These are phyloP conservation scores for Fusarium decemcellulare DNA, from an alignment of 2,329 filamentous ascomycete genomes.

Conservation along the genomic window DNA sequence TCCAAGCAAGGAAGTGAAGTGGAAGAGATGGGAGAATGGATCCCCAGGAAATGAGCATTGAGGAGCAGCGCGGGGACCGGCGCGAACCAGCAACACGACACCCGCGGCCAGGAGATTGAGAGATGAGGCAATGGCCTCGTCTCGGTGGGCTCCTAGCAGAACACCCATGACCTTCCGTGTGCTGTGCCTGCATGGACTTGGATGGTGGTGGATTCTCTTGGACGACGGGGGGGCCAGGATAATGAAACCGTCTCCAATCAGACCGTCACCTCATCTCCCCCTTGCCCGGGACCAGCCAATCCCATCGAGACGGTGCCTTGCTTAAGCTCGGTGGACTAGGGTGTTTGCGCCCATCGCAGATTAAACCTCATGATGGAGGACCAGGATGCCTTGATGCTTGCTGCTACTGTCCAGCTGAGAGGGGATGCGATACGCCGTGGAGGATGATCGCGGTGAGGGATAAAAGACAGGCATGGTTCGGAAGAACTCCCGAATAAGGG, in stretches of 20 bases:
- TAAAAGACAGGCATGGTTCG: constrained; percentile 34
- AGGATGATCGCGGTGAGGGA: constrained; percentile 9
- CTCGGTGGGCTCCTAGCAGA: constrained; percentile 29
- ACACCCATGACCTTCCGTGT: constrained; percentile 18
- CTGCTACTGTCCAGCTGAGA: constrained; percentile 9
- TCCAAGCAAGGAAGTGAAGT: constrained; percentile 20
- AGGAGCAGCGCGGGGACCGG: constrained; percentile 38
- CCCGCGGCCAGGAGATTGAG: constrained; percentile 41
- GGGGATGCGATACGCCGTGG: constrained; percentile 12
- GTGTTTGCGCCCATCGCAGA: constrained; percentile 33
- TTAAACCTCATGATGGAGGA: constrained; percentile 35
- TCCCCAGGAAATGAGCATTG: constrained; percentile 46
- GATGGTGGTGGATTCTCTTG: constrained; percentile 29
- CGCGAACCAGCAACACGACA: constrained; percentile 27
- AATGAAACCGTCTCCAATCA: constrained; percentile 48
- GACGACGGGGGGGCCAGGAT: constrained; percentile 31
- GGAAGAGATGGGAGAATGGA: constrained; percentile 40
- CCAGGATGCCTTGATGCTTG: constrained; percentile 34
- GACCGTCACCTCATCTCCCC: constrained; percentile 39
- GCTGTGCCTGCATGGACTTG: constrained; percentile 34
- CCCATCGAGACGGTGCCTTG: constrained; percentile 32
- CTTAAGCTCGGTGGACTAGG: constrained; percentile 30
- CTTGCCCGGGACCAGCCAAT: constrained; percentile 41
- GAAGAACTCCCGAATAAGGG: constrained; percentile 33
- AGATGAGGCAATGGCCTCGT: constrained; percentile 37